These are phyloP conservation scores for Chaetomium olivaceum DNA, from an alignment of 2,329 filamentous ascomycete genomes.

Conservation along the genomic window DNA sequence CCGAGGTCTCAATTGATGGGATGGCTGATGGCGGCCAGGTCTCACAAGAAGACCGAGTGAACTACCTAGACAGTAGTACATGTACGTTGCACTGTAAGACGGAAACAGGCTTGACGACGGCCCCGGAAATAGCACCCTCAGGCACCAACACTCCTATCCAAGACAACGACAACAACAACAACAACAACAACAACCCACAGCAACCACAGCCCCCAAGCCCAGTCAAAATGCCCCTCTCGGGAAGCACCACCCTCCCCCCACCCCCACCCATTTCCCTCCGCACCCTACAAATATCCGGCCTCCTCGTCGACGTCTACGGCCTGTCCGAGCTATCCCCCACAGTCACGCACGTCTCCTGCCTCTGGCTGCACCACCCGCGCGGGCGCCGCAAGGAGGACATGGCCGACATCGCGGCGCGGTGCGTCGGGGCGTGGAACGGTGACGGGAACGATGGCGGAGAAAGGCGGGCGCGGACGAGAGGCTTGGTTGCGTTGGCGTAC, in stretches of 20 bases:
- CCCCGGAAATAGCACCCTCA: neutral
- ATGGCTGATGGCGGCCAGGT: neutral
- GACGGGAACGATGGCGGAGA: constrained; percentile 24
- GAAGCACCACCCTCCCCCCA: constrained; percentile 38
- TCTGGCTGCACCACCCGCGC: constrained; percentile 91
- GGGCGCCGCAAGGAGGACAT: constrained; percentile 71
- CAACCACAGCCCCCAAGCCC: neutral
- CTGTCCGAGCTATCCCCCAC: constrained; percentile 66
- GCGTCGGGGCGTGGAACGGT: constrained; percentile 67
- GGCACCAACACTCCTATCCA: neutral
- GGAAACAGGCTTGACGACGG: neutral
- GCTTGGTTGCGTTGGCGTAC: constrained; percentile 79
- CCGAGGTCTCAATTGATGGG: neutral
- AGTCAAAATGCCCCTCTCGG: constrained; percentile 17
- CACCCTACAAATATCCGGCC: constrained; percentile 72
- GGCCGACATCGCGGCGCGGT: constrained; percentile 68
- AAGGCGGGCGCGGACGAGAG: constrained; percentile 42
- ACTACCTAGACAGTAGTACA: no score
- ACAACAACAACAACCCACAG: neutral
- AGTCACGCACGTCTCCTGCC: constrained; percentile 63
- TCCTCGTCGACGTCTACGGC: constrained; percentile 78
- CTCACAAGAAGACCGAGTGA: neutral
- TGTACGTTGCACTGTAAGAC: neutral
- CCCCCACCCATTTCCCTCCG: constrained; percentile 59
- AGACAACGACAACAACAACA: neutral